Conservation (phyloP, 768 basidiomycete species). For the Exsudoporus frostii region DNA sequence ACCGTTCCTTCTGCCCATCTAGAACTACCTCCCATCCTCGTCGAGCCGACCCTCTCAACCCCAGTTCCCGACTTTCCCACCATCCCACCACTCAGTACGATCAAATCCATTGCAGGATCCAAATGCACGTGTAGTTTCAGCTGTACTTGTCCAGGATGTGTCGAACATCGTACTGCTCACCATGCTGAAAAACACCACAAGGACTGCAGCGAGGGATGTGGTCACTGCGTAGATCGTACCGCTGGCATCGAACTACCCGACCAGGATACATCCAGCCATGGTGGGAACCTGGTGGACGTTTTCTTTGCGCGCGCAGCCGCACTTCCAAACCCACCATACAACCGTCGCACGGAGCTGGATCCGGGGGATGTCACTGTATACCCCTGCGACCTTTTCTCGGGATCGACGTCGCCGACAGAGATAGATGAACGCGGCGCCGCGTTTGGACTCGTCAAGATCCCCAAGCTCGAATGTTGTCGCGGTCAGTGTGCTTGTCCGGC, state of each 20-base stretch:
- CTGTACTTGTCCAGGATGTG: constrained; percentile 73
- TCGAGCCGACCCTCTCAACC: constrained; percentile 19
- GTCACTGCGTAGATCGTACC: constrained; percentile 57
- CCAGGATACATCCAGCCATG: constrained; percentile 4
- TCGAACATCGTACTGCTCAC: constrained; percentile 59
- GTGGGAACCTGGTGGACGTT: constrained; percentile 46
- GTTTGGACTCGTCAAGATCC: constrained; percentile 53
- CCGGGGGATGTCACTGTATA: constrained; percentile 50
- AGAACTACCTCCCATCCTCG: constrained; percentile 49
- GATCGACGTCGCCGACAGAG: constrained; percentile 30
- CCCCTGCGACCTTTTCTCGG: constrained; percentile 36
- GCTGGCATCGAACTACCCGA: constrained; percentile 44
- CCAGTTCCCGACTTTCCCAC: constrained; percentile 44
- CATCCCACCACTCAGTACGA: constrained; percentile 60
- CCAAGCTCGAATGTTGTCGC: constrained; percentile 67
- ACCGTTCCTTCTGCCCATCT: constrained; percentile 25
- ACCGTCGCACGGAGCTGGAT: constrained; percentile 43
- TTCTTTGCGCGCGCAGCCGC: constrained; percentile 70
- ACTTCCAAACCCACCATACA: constrained; percentile 55
- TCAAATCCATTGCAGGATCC: constrained; percentile 58
- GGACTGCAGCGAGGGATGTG: constrained; percentile 51
- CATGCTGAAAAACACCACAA: constrained; percentile 37
- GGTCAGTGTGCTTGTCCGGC: constrained; percentile 58
- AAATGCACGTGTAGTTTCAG: constrained; percentile 70
- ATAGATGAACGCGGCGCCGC: constrained; percentile 40